These are phyloP conservation scores for Albizia julibrissin DNA, from an alignment of 306 rosid species.

Conservation along the genomic window DNA sequence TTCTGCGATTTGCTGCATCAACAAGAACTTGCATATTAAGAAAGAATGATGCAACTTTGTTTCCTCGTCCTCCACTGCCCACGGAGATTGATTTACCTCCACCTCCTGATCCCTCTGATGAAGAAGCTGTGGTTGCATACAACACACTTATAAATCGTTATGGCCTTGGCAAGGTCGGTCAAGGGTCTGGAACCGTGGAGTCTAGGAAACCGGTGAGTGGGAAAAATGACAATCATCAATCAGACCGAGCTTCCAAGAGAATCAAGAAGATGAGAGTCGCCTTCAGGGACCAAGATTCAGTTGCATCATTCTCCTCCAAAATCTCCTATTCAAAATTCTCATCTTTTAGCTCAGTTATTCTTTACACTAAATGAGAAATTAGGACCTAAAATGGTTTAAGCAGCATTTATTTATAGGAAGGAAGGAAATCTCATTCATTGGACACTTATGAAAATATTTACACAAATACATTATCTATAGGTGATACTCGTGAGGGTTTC, in stretches of 20 bases:
- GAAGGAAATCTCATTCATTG: no score
- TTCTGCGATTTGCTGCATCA: conserved; percentile 95
- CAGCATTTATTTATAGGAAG: no score
- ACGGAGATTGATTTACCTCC: conserved; percentile 75
- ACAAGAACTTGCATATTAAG: conserved; percentile 74
- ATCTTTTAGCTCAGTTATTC: no score
- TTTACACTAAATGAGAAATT: no score
- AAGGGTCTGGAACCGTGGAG: conserved; percentile 48
- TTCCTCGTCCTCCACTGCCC: conserved; percentile 69
- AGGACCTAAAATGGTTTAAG: no score
- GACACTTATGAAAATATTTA: no score
- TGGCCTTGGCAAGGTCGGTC: conserved; percentile 63
- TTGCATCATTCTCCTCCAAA: no score
- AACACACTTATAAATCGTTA: conserved; percentile 82
- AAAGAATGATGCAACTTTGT: conserved; percentile 87
- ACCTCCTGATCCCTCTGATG: conserved; percentile 88
- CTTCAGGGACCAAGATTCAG: conserved; percentile 66
- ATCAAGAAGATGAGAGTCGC: conserved; percentile 73
- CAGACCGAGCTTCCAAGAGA: conserved; percentile 77
- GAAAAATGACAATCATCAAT: conserved; percentile 39
- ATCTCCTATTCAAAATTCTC: no score
- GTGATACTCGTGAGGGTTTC: no score
- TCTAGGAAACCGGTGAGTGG: conserved; percentile 41
- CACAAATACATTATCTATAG: no score
- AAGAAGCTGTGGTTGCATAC: conserved; percentile 86